phyloP scores from a whole-genome alignment of 2,329 filamentous ascomycete species.

The Penicillium oxalicum region DNA sequence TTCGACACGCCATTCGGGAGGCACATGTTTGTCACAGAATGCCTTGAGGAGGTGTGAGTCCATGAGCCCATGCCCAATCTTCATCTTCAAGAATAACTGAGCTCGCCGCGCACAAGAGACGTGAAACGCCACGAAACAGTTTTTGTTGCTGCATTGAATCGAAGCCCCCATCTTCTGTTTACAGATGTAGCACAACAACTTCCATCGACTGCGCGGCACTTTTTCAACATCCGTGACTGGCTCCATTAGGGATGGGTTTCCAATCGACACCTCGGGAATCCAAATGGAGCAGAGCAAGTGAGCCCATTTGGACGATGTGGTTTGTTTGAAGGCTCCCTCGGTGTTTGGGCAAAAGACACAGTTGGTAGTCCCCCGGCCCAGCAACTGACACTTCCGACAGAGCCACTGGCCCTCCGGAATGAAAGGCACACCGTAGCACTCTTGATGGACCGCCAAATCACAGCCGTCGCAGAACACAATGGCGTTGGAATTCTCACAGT shows the following conservation, averaged over 20 bases:
- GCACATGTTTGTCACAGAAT: conserved; percentile 92
- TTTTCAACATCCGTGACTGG: conserved; percentile 97
- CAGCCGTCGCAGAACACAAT: conserved; percentile 99
- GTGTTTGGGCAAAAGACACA: conserved; percentile 99
- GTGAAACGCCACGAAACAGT: conserved; percentile 94
- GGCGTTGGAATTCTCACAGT: conserved; percentile 97
- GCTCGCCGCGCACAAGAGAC: conserved; percentile 90
- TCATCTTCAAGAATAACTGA: conserved; percentile 90
- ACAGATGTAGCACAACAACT: conserved; percentile 90
- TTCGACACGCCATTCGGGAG: conserved; percentile 78
- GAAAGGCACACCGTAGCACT: conserved; percentile 97
- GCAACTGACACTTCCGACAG: conserved; percentile 91
- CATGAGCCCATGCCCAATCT: conserved; percentile 76
- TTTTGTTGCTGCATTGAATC: conserved; percentile 97
- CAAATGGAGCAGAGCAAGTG: conserved; percentile 95
- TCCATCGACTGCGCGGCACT: conserved; percentile 91
- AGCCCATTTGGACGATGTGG: conserved; percentile 91
- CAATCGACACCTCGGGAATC: conserved; percentile 94
- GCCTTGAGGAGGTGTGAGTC: conserved; percentile 83
- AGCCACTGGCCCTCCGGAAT: conserved; percentile 99
- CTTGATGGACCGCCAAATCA: conserved; percentile 94
- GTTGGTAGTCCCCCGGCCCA: conserved; percentile 84
- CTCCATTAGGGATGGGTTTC: conserved; percentile 96
- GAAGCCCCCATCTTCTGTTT: conserved; percentile 96
- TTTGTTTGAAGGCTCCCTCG: conserved; percentile 97